These are phyloP conservation scores for Hevea brasiliensis DNA, from an alignment of 345 rosid genomes.

Conservation along the genomic window DNA sequence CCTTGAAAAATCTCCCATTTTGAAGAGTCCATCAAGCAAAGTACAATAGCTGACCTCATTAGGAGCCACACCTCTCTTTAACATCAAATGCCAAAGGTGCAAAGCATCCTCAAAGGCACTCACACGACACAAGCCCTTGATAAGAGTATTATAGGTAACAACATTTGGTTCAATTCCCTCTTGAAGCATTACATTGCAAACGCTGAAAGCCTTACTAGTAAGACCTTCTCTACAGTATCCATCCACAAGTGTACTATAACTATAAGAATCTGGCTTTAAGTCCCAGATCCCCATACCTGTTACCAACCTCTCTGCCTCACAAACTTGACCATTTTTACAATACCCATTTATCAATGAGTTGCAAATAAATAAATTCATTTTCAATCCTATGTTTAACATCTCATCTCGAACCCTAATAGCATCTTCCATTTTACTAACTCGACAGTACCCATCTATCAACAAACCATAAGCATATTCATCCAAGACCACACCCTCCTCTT, in stretches of 20 bases:
- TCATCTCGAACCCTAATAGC: slow-evolving; percentile 59
- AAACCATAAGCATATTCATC: slow-evolving; percentile 74
- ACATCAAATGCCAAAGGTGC: slow-evolving; percentile 64
- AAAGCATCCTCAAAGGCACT: slow-evolving; percentile 60
- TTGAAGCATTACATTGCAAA: slow-evolving; percentile 54
- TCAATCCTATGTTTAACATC: slow-evolving; percentile 61
- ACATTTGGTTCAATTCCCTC: slow-evolving; percentile 49
- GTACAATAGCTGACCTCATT: slow-evolving; percentile 64
- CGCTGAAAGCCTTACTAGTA: slow-evolving; percentile 53
- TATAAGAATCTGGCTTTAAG: slow-evolving; percentile 66
- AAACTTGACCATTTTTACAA: slow-evolving; percentile 61
- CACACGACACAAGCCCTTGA: slow-evolving; percentile 61
- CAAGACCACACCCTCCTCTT: slow-evolving; percentile 31
- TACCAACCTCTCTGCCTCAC: slow-evolving; percentile 48
- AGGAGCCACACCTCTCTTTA: slow-evolving; percentile 47
- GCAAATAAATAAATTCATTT: slow-evolving; percentile 62
- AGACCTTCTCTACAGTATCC: slow-evolving; percentile 67
- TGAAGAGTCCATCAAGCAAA: slow-evolving; percentile 66
- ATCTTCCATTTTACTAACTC: slow-evolving; percentile 49
- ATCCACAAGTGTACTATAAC: slow-evolving; percentile 70
- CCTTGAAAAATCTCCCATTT: slow-evolving; percentile 59
- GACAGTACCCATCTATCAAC: slow-evolving; percentile 80
- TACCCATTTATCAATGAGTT: slow-evolving; percentile 77
- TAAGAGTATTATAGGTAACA: slow-evolving; percentile 73
- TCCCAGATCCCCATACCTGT: slow-evolving; percentile 50